These are phyloP conservation scores for Ceratobasidium sp. DNA, from an alignment of 1,284 basidiomycete species.

Conservation along the genomic window DNA sequence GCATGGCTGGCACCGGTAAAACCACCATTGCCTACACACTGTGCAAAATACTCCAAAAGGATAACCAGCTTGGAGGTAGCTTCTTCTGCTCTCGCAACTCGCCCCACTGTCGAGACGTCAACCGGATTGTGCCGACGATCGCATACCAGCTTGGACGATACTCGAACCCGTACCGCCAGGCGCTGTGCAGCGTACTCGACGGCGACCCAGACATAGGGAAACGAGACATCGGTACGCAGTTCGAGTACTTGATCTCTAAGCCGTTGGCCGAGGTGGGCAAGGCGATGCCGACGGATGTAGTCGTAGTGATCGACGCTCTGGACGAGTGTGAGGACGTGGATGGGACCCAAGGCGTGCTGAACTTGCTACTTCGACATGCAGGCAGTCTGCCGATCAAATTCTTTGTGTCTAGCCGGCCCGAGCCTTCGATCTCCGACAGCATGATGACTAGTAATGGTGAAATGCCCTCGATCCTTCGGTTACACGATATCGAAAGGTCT, in stretches of 20 bases:
- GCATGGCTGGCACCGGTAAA: conserved; percentile 4
- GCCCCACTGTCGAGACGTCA: neutral
- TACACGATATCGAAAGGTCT: conserved; percentile 9
- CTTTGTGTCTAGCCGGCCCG: conserved; percentile 11
- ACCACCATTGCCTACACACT: conserved; percentile 19
- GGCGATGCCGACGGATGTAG: neutral
- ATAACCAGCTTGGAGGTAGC: neutral
- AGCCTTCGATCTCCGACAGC: neutral
- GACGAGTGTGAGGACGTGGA: neutral
- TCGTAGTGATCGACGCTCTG: conserved; percentile 19
- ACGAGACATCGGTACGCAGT: neutral
- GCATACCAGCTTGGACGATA: conserved; percentile 13
- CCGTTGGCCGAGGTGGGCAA: neutral
- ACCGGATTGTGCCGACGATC: conserved; percentile 2
- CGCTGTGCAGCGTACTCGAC: neutral
- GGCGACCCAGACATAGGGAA: neutral
- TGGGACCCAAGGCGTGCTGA: neutral
- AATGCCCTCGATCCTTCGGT: neutral
- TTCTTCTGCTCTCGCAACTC: conserved; percentile 13
- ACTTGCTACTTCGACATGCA: neutral
- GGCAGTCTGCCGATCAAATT: conserved; percentile 19
- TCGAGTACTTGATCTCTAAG: neutral
- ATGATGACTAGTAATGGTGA: neutral
- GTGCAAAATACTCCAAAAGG: neutral
- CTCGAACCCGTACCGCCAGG: neutral